Percentiles rank a stretch among this genome's conserved stretches.
These are phyloP conservation scores for Fusarium multiceps DNA, from an alignment of 2,329 filamentous ascomycete species.

Conservation along the genomic window DNA sequence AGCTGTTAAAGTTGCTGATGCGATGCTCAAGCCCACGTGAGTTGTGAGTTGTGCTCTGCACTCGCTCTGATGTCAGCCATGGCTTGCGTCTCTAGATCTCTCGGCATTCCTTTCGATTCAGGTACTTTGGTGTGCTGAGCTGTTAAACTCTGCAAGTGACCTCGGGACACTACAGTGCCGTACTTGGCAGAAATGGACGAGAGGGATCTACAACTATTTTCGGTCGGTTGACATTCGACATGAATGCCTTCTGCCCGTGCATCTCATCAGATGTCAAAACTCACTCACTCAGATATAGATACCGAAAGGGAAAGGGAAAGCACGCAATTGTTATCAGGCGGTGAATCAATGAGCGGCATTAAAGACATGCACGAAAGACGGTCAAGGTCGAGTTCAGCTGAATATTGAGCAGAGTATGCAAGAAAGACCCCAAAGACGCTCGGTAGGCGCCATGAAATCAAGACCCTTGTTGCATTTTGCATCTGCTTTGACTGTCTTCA, in stretches of 20 bases:
- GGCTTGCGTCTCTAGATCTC: constrained; percentile 28
- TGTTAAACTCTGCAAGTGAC: constrained; percentile 20
- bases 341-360: constrained; percentile 31
- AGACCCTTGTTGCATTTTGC: constrained; percentile 29
- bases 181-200: constrained; percentile 4
- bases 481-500: background rate
- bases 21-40: constrained; percentile 21
- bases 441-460: constrained; percentile 1
- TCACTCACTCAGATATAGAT: background rate
- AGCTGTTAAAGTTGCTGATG: constrained; percentile 9
- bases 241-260: constrained; percentile 1
- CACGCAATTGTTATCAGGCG: constrained; percentile 19
- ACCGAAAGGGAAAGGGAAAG: background rate
- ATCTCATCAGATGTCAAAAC: constrained; percentile 3
- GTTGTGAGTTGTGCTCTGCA: constrained; percentile 14
- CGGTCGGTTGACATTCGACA: background rate
- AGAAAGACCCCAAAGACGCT: background rate
- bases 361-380: constrained; percentile 32
- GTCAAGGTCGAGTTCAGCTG: constrained; percentile 22
- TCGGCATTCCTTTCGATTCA: constrained; percentile 38
- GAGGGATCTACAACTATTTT: constrained; percentile 15
- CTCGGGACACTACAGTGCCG: background rate
- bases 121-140: constrained; percentile 16
- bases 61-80: constrained; percentile 34
- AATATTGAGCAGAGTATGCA: constrained; percentile 22